Base-by-base conservation (phyloP, 768 basidiomycete genomes). In the Stropharia rugosoannulata region DNA sequence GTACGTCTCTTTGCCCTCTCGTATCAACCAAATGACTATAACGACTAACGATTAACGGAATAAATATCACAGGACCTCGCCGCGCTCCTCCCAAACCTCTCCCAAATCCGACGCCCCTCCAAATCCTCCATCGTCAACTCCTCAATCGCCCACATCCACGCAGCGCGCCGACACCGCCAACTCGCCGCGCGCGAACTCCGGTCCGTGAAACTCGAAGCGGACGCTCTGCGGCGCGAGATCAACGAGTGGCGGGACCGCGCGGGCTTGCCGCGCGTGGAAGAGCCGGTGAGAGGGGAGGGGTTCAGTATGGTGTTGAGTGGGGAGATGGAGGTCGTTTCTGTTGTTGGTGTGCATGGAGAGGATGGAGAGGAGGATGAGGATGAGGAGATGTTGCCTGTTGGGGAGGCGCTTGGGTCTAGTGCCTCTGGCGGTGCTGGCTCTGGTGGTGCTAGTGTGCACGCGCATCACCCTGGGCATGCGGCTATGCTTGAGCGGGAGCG, bases 61-160 rank as follows among this genome's bases (percentile, higher is more conserved):
- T n/a, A n/a, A n/a, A n/a, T n/a, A n/a, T n/a, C n/a, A 27, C 65
- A 93, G 91, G 92, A 94, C 64, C 90, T 98, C 47, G 96, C 96
- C 56, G 85, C 87, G 6, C 82, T 97, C 38, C 85, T 98, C 16
- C 93, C 96, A 48, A 91, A 95, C 67, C 85, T 97, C 54, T 89
- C 90, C 10, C 84, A 91, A 66, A 90, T 94, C 70, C 88, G 95
- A 60, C 86, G 96, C 29, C 97, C 97, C 0, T 94, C 91, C 68
- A 99, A 99, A 74, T 92, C 92, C 4, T 89, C 91, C 58, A 98
- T 98, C 70, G 95, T 99, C 72, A 97, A 97, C 72, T 93, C 90
- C 35, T 91, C 89, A 43, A 97, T 98, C 69, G 86, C 93, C 1
- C 90, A 93, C 66, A 85, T 95, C 58, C 87, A 90, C 65, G 82